Conservation (phyloP, 768 basidiomycete genomes). For the Lactifluus hygrophoroides region DNA sequence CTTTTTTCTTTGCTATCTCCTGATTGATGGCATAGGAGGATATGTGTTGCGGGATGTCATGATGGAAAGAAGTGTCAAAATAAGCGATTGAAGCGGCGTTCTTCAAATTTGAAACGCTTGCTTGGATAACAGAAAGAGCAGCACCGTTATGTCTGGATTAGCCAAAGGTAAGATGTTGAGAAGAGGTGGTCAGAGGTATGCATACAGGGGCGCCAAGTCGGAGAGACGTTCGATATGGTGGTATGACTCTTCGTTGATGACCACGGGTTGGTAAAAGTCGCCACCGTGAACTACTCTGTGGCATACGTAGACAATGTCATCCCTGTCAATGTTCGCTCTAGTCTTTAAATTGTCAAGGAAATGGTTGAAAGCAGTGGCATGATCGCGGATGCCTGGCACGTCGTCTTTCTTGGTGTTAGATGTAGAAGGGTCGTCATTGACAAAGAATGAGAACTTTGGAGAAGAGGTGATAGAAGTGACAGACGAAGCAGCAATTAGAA, state of each 20-base stretch:
- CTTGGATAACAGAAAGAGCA: conserved; percentile 50
- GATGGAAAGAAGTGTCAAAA: conserved; percentile 86
- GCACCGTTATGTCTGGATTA: conserved; percentile 21
- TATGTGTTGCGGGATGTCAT: conserved; percentile 64
- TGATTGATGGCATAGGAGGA: conserved; percentile 73
- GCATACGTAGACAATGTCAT: conserved; percentile 47
- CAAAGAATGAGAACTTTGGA: conserved; percentile 20
- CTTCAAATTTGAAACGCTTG: conserved; percentile 55
- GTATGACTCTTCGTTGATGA: conserved; percentile 58
- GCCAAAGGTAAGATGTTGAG: neutral
- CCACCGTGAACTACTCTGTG: conserved; percentile 88
- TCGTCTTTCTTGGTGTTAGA: neutral
- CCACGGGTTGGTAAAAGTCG: conserved; percentile 58
- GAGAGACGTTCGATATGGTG: conserved; percentile 68
- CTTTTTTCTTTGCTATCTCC: conserved; percentile 47
- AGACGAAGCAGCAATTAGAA: conserved; percentile 34
- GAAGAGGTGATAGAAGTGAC: conserved; percentile 52
- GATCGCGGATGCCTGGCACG: conserved; percentile 38
- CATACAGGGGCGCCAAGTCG: conserved; percentile 72
- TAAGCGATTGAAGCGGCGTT: conserved; percentile 68
- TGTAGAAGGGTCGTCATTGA: conserved; percentile 27
- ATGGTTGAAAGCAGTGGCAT: conserved; percentile 52
- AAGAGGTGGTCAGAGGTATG: conserved; percentile 12
- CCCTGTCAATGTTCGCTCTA: conserved; percentile 35
- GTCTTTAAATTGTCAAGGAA: conserved; percentile 44